phyloP scores from a whole-genome alignment of 257 asterid genomes.

The Solanum dulcamara region DNA sequence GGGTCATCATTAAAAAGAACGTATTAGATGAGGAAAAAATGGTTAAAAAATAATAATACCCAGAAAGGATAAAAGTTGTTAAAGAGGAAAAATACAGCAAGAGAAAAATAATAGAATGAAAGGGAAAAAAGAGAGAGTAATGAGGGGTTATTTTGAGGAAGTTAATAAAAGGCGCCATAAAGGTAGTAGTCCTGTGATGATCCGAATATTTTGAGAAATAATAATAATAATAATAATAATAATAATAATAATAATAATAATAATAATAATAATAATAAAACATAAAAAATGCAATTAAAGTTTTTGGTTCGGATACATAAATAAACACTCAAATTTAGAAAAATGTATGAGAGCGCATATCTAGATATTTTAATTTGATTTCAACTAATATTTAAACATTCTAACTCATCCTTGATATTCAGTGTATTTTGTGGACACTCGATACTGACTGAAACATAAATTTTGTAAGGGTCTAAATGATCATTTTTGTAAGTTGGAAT shows the following conservation, averaged over 20 bases:
- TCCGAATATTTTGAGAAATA: not conserved
- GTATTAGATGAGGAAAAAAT: slow-evolving; percentile 14
- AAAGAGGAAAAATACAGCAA: not conserved
- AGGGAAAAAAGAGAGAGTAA: slow-evolving; percentile 11
- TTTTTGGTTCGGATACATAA: not conserved
- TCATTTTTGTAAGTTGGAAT: no score
- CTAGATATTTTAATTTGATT: not conserved
- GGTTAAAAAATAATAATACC: slow-evolving; percentile 11
- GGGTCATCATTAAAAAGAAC: slow-evolving; percentile 20
- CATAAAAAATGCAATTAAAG: no score
- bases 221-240: not conserved
- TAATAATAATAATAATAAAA: not conserved
- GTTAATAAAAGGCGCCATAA: slow-evolving; percentile 7
- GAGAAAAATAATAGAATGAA: not conserved
- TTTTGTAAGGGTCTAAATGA: no score
- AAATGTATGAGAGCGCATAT: not conserved
- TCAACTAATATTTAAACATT: no score
- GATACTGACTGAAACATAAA: no score
- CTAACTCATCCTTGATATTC: no score
- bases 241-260: not conserved
- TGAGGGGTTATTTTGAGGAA: slow-evolving; percentile 11
- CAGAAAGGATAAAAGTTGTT: slow-evolving; percentile 26
- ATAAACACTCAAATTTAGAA: not conserved
- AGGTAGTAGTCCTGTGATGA: slow-evolving; percentile 45
- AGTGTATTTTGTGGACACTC: no score